These are phyloP conservation scores for Coemansia sp. DNA, from an alignment of 192 early-diverging fungal genomes.

Conservation along the genomic window DNA sequence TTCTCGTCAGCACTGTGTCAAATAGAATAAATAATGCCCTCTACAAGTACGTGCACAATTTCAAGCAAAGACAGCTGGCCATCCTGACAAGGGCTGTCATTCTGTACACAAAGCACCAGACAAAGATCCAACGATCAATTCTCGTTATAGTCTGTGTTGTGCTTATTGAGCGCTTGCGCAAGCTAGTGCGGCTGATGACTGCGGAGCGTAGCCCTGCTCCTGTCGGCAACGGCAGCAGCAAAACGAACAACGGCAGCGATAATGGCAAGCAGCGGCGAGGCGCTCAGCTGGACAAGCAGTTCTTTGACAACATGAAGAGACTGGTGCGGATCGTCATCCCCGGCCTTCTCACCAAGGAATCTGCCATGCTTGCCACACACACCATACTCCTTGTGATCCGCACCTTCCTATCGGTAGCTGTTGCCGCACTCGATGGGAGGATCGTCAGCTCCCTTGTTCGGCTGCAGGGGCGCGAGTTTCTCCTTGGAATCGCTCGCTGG, in stretches of 20 bases:
- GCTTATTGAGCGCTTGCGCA: constrained; percentile 34
- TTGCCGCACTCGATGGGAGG: constrained; percentile 68
- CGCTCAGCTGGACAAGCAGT: constrained; percentile 53
- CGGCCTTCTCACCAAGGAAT: constrained; percentile 79
- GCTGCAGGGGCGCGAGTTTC: constrained; percentile 67
- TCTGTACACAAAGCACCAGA: constrained; percentile 43
- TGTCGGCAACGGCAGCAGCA: neutral
- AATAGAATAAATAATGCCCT: constrained; percentile 34
- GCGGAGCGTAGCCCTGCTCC: constrained; percentile 17
- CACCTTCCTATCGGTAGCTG: constrained; percentile 87
- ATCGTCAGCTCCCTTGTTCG: constrained; percentile 76
- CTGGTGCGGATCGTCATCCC: constrained; percentile 85
- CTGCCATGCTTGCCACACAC: constrained; percentile 81
- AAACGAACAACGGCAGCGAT: neutral
- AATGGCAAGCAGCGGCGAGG: constrained; percentile 9
- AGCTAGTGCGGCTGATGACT: constrained; percentile 31
- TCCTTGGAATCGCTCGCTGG: constrained; percentile 85
- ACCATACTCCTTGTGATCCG: constrained; percentile 84
- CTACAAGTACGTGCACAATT: constrained; percentile 27
- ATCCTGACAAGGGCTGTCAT: constrained; percentile 26
- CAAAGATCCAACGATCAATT: constrained; percentile 34
- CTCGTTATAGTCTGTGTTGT: constrained; percentile 28
- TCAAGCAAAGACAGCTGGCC: constrained; percentile 33
- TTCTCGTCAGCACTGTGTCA: constrained; percentile 32
- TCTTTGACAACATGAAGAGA: constrained; percentile 65